Evolutionary conservation across 331 rosid genomes (phyloP), one percentile per base, ranked within the genome.

Genomic region (Saraca asoca): DNA sequence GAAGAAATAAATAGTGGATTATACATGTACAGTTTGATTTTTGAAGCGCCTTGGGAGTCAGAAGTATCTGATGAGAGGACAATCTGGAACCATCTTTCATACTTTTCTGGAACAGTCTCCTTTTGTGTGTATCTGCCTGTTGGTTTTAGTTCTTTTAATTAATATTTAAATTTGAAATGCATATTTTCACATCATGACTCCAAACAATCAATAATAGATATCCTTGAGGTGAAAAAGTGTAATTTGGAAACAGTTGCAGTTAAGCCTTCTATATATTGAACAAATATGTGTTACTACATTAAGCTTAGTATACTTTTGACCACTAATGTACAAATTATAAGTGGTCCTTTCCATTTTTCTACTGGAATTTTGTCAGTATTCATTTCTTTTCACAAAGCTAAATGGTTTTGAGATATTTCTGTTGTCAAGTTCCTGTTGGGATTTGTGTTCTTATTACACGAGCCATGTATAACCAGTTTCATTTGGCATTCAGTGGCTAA

Each of bases 391-490:
- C 52, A 6, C 41, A 64, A 58, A 6, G 57, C 48, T 31, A 15
- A 12, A 43, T 65, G 35, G 29, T 19, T 56, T 62, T 39, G 49
- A 39, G 20, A 61, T 29, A 41, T 72, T 35, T 66, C 50, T 60
- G 12, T 10, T 4, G 10, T 43, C 54, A 58, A 31, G 69, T 72
- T 62, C 24, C 51, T 58, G 34, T 56, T 50, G 62, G 54, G 35
- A 59, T 63, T 72, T 54, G 59, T 66, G 68, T 42, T 72, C 39
- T 43, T 29, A 51, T 46, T 41, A 44, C 35, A 33, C 50, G 43
- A 68, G 50, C 50, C 58, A 58, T 68, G 64, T 70, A 42, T 63
- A 46, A 41, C 67, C 48, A 45, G 75, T 61, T 37, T 38, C 17
- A 42, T 34, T 9, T 55, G 62, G 31, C 53, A 51, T 62, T 19